Percentiles rank a stretch among this genome's conserved stretches.
Conservation (phyloP, 257 asterid species). For the Solanum bulbocastanum region DNA sequence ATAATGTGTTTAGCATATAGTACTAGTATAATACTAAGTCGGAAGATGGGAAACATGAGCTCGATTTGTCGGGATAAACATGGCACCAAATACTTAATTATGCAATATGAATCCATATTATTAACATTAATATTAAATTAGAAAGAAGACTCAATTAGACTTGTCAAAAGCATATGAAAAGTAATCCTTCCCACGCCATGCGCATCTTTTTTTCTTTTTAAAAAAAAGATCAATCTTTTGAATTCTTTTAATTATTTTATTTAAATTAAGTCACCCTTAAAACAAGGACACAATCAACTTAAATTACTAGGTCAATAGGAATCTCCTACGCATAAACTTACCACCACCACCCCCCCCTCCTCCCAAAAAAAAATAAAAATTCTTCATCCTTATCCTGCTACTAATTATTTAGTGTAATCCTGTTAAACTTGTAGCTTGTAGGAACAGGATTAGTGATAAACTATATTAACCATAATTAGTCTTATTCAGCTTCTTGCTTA, state of each 20-base stretch:
- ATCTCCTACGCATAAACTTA: neutral
- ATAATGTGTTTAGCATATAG: neutral
- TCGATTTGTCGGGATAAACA: slow-evolving; percentile 3
- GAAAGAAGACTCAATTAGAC: neutral
- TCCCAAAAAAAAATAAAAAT: too few relatives aligned
- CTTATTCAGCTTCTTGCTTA: neutral
- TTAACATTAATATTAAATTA: neutral
- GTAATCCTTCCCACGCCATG: slow-evolving; percentile 2
- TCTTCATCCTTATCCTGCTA: neutral
- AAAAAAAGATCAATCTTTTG: neutral
- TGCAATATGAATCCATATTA: neutral
- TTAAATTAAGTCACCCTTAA: neutral
- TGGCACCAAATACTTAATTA: neutral
- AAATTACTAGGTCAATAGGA: neutral
- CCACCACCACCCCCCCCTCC: too few relatives aligned
- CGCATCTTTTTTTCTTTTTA: neutral
- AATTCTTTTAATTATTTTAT: neutral
- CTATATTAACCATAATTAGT: neutral
- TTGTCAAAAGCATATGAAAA: neutral
- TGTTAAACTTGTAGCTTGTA: neutral
- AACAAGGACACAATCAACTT: neutral
- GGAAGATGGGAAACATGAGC: slow-evolving; percentile 2
- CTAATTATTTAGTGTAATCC: neutral
- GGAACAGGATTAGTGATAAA: neutral
- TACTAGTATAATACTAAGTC: neutral